Evolutionary conservation across 352 stramenopile genomes (phyloP), one percentile per base, ranked within the genome.

Genomic region (Globisporangium heterothallicum): DNA sequence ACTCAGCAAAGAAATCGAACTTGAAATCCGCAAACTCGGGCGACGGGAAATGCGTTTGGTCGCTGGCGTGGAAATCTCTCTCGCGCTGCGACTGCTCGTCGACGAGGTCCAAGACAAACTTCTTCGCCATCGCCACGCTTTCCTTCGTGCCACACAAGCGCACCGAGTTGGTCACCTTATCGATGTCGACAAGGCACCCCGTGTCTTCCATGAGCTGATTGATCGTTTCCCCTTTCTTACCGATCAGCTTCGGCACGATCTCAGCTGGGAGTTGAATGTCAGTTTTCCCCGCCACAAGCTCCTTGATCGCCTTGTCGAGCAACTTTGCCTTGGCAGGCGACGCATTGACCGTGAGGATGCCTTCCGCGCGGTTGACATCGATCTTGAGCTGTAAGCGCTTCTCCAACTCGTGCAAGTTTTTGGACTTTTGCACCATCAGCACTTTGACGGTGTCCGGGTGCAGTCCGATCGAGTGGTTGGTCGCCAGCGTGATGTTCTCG

Each of bases 181-280:
- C 81, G 56, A 92, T 92, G 58, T 89, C 76, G 22, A 92, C 63
- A 8, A 88, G 61, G 14, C 67, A 73, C 14, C 73, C 81, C 4
- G 81, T 85, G 57, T 92, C 74, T 49, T 88, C 75, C 81, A 92
- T 92, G 41, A 89, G 58, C 58, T 89, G 76, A 53, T 86, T 88
- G 55, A 92, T 89, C 2, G 78, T 85, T 64, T 92, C 81, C 35
- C 81, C 81, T 48, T 92, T 92, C 66, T 87, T 88, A 32, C 81
- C 81, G 62, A 92, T 92, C 8, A 92, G 66, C 62, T 92, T 89
- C 4, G 81, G 81, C 25, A 92, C 73, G 30, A 92, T 75, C 42
- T 92, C 81, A 2, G 66, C 66, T n/a, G 81, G 74, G 34, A 92
- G 46, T 25, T 66, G 53, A 34, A 92, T 81, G 29, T 84, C 74